These are phyloP conservation scores for Pyracantha coccinea DNA, from an alignment of 331 rosid species.

Conservation along the genomic window DNA sequence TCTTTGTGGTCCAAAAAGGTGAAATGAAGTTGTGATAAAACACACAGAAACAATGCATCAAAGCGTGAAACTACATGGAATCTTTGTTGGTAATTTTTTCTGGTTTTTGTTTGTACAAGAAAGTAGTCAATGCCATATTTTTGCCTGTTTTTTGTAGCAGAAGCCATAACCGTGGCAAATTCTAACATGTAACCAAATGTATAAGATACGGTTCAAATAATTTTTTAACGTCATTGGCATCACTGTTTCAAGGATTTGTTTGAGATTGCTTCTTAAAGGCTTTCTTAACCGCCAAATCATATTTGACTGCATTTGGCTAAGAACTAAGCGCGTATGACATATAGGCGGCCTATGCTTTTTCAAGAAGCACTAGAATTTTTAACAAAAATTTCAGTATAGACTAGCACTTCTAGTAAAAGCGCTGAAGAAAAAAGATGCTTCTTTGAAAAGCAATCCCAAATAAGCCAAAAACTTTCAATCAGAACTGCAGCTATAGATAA, in stretches of 20 bases:
- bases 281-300: not conserved
- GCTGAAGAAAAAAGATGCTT: not conserved
- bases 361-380: not conserved
- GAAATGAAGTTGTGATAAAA: slow-evolving; percentile 28
- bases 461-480: not conserved
- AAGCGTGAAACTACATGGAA: slow-evolving; percentile 3
- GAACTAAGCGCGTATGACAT: too few relatives aligned
- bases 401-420: not conserved
- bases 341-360: not conserved
- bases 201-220: too few relatives aligned
- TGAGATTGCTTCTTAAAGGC: not conserved
- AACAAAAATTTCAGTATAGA: not conserved
- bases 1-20: slow-evolving; percentile 39
- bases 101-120: not conserved
- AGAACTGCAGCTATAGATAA: not conserved
- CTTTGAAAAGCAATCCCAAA: not conserved
- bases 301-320: too few relatives aligned
- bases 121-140: not conserved
- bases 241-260: not conserved
- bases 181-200: not conserved
- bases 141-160: not conserved
- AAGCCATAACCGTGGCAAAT: not conserved
- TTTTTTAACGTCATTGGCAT: not conserved
- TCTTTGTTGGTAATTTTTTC: not conserved
- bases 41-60: not conserved